phyloP scores from a whole-genome alignment of 2,329 filamentous ascomycete species.

The Trichophyton simii region DNA sequence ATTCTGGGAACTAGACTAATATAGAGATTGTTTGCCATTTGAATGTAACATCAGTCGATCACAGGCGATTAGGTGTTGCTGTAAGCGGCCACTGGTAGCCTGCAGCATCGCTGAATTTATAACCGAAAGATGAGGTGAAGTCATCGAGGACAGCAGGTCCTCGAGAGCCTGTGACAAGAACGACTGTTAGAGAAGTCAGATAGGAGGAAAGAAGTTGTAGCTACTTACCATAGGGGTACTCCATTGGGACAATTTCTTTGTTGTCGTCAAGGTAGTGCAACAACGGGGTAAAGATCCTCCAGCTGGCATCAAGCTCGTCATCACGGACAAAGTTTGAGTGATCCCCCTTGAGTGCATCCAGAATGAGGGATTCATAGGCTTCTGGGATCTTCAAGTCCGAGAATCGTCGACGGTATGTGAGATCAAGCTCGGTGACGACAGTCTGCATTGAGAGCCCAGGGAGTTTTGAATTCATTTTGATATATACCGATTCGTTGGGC shows the following conservation, averaged over 20 bases:
- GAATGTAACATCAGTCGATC: conserved; percentile 25
- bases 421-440: conserved; percentile 92
- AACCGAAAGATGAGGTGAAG: conserved; percentile 95
- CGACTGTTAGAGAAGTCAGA: not conserved
- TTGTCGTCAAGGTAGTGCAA: conserved; percentile 98
- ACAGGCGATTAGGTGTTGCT: conserved; percentile 68
- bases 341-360: conserved; percentile 95
- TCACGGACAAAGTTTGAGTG: conserved; percentile 99
- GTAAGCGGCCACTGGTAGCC: conserved; percentile 92
- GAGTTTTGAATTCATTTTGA: conserved; percentile 99
- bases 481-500: conserved; percentile 98
- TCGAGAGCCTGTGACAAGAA: conserved; percentile 60
- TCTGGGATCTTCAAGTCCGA: conserved; percentile 98
- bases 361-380: conserved; percentile 93
- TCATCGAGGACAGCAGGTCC: conserved; percentile 93
- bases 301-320: conserved; percentile 91
- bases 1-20: not conserved
- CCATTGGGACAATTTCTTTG: conserved; percentile 99
- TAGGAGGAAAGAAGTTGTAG: not conserved
- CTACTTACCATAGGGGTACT: conserved; percentile 92
- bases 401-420: conserved; percentile 96
- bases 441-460: conserved; percentile 99
- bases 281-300: conserved; percentile 96
- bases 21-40: not conserved
- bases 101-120: conserved; percentile 95